Base-by-base conservation (phyloP, 306 rosid genomes). In the Gillenia trifoliata region DNA sequence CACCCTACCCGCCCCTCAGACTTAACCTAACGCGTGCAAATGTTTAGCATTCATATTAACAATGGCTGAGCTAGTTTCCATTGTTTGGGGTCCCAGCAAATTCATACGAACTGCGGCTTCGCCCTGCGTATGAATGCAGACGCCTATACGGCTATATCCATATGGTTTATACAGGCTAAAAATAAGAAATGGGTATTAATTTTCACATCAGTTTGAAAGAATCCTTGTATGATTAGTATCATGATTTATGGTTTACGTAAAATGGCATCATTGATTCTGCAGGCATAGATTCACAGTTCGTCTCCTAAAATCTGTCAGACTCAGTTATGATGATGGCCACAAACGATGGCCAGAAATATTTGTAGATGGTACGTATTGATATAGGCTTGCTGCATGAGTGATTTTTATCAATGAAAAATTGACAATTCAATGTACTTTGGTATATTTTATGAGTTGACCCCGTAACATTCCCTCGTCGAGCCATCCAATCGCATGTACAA, bases 261-360 rank as follows among this genome's bases (percentile, higher is more conserved):
- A 22, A 57, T 25, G 11, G n/a, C 3, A 16, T 63, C 43, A 30
- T 31, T 15, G 67, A 30, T 30, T 29, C 52, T 63, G 23, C 40
- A 19, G 41, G 67, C 72, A 54, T 36, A 5, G 26, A 41, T 54
- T 38, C 67, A 31, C 11, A 40, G 68, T 45, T 41, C 75, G 77
- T 54, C 69, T 71, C 30, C 63, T 8, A 77, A 19, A 38, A 73
- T 81, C 75, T 80, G 81, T 83, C 90, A 81, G 90, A 69, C 52
- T 75, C 30, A 67, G 80, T 68, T 15, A 75, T 76, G 87, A 79
- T 71, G 66, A 29, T 75, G 76, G 75, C 75, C 93, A 84, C 90
- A 70, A 87, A 82, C 74, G 83, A 89, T 72, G 89, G 91, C 83
- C 79, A 59, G 76, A 76, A 87, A 70, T 75, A 47, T 78, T 75